Evolutionary conservation across 345 rosid genomes (phyloP).

Genomic region (Pelargonium nanum): DNA sequence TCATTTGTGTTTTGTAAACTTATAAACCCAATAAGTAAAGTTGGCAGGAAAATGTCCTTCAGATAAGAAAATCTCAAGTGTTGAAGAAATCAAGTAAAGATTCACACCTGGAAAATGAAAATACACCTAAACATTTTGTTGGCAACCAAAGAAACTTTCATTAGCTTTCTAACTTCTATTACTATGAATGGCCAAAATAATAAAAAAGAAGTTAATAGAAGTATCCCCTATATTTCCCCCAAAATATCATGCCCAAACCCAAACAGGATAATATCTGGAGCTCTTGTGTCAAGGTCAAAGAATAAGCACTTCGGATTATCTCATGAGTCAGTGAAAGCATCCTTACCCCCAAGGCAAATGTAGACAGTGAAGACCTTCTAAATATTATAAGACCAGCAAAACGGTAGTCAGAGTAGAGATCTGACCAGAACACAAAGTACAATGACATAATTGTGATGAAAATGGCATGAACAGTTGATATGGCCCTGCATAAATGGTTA

Average conservation of each 20-base stretch:
- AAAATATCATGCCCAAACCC: background rate
- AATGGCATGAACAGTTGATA: constrained; percentile 58
- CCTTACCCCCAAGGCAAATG: constrained; percentile 48
- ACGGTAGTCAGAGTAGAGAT: constrained; percentile 33
- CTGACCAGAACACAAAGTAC: constrained; percentile 55
- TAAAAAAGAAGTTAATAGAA: too few relatives aligned
- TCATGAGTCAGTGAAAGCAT: background rate
- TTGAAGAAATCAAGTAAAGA: too few relatives aligned
- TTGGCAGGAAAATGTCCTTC: too few relatives aligned
- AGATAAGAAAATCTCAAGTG: too few relatives aligned
- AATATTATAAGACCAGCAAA: constrained; percentile 27
- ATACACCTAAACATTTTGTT: too few relatives aligned
- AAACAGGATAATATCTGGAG: background rate
- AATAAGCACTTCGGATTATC: background rate
- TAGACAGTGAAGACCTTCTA: constrained; percentile 42
- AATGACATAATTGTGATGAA: constrained; percentile 42
- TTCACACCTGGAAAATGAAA: too few relatives aligned
- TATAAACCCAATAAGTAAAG: too few relatives aligned
- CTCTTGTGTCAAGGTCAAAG: background rate
- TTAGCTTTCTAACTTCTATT: background rate
- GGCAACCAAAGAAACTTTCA: too few relatives aligned
- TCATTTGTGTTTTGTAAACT: too few relatives aligned
- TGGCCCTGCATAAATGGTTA: constrained; percentile 32
- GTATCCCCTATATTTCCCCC: background rate
- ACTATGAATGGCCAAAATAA: background rate